phyloP scores from a whole-genome alignment of 1,139 yeast species.

The Saccharomyces hybrid region DNA sequence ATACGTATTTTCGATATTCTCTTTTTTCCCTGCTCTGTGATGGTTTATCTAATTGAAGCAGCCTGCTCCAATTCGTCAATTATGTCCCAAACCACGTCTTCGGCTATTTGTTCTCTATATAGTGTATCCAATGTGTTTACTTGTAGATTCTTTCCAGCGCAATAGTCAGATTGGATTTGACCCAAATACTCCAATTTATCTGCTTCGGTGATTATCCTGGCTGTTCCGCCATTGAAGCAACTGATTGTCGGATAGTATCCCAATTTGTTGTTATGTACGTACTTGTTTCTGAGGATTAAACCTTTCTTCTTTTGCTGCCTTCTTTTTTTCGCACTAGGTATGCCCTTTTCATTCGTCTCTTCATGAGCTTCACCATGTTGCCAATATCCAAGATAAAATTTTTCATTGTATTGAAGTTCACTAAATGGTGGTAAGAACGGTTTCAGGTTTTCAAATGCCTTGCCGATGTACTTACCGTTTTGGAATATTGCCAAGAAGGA shows the following conservation, averaged over 20 bases:
- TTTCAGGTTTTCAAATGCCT: slow-evolving; percentile 58
- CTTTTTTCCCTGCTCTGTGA: neutral
- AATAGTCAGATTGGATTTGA: slow-evolving; percentile 40
- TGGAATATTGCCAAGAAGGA: slow-evolving; percentile 54
- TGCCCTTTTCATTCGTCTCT: neutral
- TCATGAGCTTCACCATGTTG: slow-evolving; percentile 27
- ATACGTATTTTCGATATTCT: too few species aligned
- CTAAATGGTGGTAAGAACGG: slow-evolving; percentile 76
- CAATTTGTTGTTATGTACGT: slow-evolving; percentile 64
- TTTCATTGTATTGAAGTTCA: slow-evolving; percentile 39
- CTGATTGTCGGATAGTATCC: slow-evolving; percentile 93
- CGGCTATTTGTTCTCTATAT: slow-evolving; percentile 64
- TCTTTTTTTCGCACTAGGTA: neutral
- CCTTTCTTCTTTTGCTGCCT: slow-evolving; percentile 10
- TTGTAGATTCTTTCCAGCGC: slow-evolving; percentile 35
- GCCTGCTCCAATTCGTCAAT: slow-evolving; percentile 79
- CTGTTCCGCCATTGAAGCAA: slow-evolving; percentile 74
- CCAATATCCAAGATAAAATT: slow-evolving; percentile 36
- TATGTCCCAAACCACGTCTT: slow-evolving; percentile 76
- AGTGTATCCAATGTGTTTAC: slow-evolving; percentile 51
- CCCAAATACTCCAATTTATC: slow-evolving; percentile 15
- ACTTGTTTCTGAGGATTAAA: slow-evolving; percentile 39
- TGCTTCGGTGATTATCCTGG: slow-evolving; percentile 28
- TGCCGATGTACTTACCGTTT: slow-evolving; percentile 65
- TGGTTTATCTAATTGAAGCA: neutral